These are phyloP conservation scores for Closterium sp. DNA, from an alignment of 139 green algal species.

Conservation along the genomic window DNA sequence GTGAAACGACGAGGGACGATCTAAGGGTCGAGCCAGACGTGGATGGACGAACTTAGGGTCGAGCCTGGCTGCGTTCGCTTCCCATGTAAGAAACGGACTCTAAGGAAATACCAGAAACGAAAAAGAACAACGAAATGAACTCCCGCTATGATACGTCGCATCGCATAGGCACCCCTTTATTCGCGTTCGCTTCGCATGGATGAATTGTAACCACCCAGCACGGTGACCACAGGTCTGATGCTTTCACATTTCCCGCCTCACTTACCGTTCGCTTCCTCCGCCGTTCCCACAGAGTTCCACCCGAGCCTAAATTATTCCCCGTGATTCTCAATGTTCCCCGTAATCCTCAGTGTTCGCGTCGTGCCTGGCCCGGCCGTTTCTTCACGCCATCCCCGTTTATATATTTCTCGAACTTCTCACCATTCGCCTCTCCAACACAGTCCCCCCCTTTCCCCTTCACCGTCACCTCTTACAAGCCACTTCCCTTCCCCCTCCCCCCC, in stretches of 20 bases:
- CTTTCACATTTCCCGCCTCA: neutral
- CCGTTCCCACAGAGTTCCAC: too few species aligned
- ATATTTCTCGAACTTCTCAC: neutral
- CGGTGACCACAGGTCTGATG: too few species aligned
- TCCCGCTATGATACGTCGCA: neutral
- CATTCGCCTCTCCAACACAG: neutral
- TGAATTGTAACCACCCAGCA: neutral
- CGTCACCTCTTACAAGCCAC: neutral
- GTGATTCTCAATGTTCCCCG: too few species aligned
- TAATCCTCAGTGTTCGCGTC: too few species aligned
- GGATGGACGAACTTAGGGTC: neutral
- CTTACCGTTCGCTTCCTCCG: neutral
- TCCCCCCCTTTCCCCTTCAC: neutral
- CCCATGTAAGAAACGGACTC: neutral
- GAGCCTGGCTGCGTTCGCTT: neutral
- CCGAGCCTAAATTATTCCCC: too few species aligned
- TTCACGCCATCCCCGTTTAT: too few species aligned
- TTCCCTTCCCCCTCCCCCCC: neutral
- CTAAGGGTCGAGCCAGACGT: neutral
- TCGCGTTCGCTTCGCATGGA: neutral
- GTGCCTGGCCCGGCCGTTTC: too few species aligned
- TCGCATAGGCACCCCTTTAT: too few species aligned
- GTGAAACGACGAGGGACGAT: neutral
- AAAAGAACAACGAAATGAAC: neutral
- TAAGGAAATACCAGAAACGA: neutral